phyloP scores from a whole-genome alignment of 352 stramenopile species.

The Phytophthora chlamydospora region DNA sequence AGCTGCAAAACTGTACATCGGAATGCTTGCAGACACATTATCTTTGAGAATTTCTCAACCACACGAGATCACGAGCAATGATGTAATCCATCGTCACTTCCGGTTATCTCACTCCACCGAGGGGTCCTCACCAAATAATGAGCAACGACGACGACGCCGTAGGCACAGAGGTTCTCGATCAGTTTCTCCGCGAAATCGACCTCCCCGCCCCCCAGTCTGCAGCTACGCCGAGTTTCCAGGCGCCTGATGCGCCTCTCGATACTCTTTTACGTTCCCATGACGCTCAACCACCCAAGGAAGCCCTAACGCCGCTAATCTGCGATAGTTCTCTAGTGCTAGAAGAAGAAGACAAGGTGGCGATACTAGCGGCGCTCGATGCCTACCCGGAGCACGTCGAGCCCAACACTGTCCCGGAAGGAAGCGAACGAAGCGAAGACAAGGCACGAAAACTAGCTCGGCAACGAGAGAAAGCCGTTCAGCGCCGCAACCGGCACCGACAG shows the following conservation, averaged over 20 bases:
- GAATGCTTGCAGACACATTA: no score
- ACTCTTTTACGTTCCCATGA: not conserved
- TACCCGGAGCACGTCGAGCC: not conserved
- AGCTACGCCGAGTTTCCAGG: not conserved
- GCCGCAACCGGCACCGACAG: slow-evolving; percentile 15
- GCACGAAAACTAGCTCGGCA: slow-evolving; percentile 9
- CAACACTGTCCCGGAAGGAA: not conserved
- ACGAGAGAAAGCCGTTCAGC: slow-evolving; percentile 10
- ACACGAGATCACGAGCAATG: no score
- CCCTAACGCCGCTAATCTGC: no score
- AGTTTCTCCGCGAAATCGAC: slow-evolving; percentile 9
- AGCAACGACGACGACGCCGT: not conserved
- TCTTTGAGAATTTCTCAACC: no score
- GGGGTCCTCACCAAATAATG: no score
- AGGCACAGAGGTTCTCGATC: not conserved
- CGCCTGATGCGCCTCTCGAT: not conserved
- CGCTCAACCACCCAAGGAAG: not conserved
- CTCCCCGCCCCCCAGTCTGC: no score
- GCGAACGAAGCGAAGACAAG: not conserved
- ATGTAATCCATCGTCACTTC: no score
- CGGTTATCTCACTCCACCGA: no score
- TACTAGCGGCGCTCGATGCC: slow-evolving; percentile 11
- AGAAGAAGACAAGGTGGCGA: slow-evolving; percentile 10
- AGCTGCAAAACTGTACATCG: no score
- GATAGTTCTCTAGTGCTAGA: not conserved